Evolutionary conservation across 2,329 filamentous ascomycete species (phyloP).

Genomic region (Penicillium sp.): DNA sequence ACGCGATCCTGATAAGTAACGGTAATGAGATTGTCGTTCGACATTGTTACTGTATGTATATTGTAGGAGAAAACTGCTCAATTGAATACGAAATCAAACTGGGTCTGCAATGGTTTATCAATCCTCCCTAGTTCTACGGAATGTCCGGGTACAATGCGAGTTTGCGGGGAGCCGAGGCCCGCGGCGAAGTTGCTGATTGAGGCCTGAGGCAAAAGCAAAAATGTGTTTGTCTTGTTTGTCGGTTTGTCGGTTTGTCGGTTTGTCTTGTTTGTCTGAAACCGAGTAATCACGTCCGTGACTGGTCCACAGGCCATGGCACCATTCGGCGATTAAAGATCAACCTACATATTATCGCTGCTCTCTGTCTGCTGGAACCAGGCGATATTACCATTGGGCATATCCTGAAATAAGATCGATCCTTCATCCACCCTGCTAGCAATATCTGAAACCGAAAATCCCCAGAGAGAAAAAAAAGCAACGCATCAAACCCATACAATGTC

Average conservation of each 20-base stretch:
- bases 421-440: not conserved
- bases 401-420: not conserved
- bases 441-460: not conserved
- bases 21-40: conserved; percentile 49
- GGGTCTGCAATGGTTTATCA: not conserved
- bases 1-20: conserved; percentile 66
- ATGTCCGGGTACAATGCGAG: not conserved
- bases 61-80: not conserved
- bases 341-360: not conserved
- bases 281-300: conserved; percentile 15
- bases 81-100: not conserved
- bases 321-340: conserved; percentile 2
- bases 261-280: conserved; percentile 13
- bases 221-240: conserved; percentile 11
- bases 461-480: conserved; percentile 1
- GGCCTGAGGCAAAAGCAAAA: not conserved
- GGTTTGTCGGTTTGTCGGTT: conserved; percentile 18
- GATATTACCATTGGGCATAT: not conserved
- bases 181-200: not conserved
- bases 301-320: conserved; percentile 2
- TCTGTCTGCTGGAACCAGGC: not conserved
- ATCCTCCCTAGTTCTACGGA: not conserved
- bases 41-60: conserved; percentile 16
- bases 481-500: conserved; percentile 30
- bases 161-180: conserved; percentile 1